Evolutionary conservation across 2,329 filamentous ascomycete genomes (phyloP), one percentile per base, ranked within the genome.

Genomic region (Ophiostoma sp.): DNA sequence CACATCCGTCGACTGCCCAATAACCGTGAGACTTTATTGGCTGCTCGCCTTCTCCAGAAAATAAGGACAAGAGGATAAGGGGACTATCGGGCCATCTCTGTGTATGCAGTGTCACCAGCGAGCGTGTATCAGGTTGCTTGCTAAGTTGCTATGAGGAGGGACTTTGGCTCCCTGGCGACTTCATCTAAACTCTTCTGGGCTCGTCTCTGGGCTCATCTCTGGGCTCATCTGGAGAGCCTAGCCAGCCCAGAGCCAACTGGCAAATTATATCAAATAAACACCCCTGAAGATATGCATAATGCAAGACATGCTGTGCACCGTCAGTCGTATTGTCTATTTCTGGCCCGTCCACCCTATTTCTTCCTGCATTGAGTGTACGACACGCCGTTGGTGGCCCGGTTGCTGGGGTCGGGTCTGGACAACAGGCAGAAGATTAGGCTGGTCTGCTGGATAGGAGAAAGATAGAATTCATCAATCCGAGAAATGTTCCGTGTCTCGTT

Each of bases 241-340:
- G 57, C 23, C 57, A 62, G 57, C 57, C 57, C 11, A 33, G 54
- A 13, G 23, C 57, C 13, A 33, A 27, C 27, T 23, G 17, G n/a
- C 44, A 48, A 10, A 48, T 20, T 7, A 48, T 48, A n/a, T 0
- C 17, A 20, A 20, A n/a, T n/a, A 57, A 60, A 62, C 10, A 33
- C 57, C 23, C 54, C 57, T 62, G 57, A 62, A 1, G 7, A 31
- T 27, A 62, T 62, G 57, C 57, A 33, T 62, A 13, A 33, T 33
- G 57, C 57, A 17, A 62, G 57, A 62, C 57, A 62, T 33, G 11
- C 27, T 62, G 57, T 62, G 15, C 57, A 33, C 57, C 57, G 27
- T 27, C n/a, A 27, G 52, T 57, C 10, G 52, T 57, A 48, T 48
- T 48, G 52, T 23, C 23, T 57, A 57, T 62, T 62, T 33, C 57